A percentile compares a stretch with the other conserved stretches of the same genome.
Conservation (phyloP, 768 basidiomycete genomes). For the Leccinum rimulosum region DNA sequence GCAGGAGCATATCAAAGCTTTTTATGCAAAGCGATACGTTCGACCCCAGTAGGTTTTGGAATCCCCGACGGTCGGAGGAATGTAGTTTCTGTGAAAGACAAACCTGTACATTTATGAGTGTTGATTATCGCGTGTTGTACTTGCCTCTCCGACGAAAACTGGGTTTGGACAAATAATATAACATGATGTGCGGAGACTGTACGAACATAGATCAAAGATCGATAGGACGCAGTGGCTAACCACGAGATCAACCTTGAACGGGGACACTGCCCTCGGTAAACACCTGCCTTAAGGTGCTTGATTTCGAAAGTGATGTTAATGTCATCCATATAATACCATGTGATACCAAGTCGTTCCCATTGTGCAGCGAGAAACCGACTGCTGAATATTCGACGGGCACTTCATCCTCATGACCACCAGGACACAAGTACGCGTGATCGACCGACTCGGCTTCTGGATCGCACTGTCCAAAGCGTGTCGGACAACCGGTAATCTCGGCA, state of each 20-base stretch:
- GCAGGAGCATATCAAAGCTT: constrained; percentile 12
- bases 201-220: background rate
- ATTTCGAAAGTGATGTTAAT: too few species aligned
- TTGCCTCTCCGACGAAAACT: background rate
- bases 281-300: background rate
- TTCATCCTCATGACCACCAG: background rate
- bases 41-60: constrained; percentile 3
- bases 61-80: background rate
- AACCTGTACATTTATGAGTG: background rate
- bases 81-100: background rate
- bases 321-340: too few species aligned
- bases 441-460: background rate
- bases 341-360: background rate
- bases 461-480: background rate
- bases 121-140: background rate
- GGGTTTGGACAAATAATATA: background rate
- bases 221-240: background rate
- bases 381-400: too few species aligned
- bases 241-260: background rate
- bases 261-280: too few species aligned
- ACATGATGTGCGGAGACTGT: background rate
- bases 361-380: background rate
- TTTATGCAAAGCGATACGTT: constrained; percentile 4
- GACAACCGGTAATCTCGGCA: background rate
- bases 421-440: background rate